phyloP scores from a whole-genome alignment of 305 asterid genomes.

The Plantago rigida region DNA sequence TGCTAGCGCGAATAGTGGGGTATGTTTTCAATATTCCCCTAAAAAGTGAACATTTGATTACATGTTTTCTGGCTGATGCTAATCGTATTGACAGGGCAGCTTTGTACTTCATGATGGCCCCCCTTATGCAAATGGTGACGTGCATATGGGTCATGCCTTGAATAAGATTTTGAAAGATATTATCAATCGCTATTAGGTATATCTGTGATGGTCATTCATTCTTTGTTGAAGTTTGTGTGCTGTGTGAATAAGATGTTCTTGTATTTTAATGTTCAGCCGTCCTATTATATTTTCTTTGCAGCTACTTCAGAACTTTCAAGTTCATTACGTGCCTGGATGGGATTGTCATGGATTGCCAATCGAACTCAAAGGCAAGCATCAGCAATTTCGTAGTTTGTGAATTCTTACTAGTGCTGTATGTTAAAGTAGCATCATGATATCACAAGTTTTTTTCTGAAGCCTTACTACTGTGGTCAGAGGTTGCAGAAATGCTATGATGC shows the following conservation, averaged over 20 bases:
- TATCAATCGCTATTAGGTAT: slow-evolving; percentile 89
- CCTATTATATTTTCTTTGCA: slow-evolving; percentile 28
- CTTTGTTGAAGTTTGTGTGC: neutral
- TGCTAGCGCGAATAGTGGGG: slow-evolving; percentile 66
- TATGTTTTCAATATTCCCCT: slow-evolving; percentile 30
- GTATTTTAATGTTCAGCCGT: neutral
- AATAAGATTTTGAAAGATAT: slow-evolving; percentile 95
- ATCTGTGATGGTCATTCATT: slow-evolving; percentile 7
- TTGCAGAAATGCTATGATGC: too few species aligned
- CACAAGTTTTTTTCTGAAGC: too few species aligned
- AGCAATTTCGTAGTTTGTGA: slow-evolving; percentile 9
- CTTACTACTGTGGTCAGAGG: too few species aligned
- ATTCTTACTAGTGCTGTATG: too few species aligned
- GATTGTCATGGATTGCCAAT: slow-evolving; percentile 99
- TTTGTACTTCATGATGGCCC: slow-evolving; percentile 98
- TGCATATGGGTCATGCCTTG: slow-evolving; percentile 96
- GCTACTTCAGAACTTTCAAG: slow-evolving; percentile 90
- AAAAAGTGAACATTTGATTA: neutral
- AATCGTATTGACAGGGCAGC: slow-evolving; percentile 53
- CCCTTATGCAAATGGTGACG: slow-evolving; percentile 97
- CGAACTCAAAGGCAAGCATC: slow-evolving; percentile 83
- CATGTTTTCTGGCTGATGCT: slow-evolving; percentile 30
- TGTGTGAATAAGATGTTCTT: neutral
- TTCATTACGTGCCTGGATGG: slow-evolving; percentile 91
- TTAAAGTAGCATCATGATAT: too few species aligned